A percentile compares a stretch with the other conserved stretches of the same genome.
Evolutionary conservation across 202 grass and related monocot genomes (phyloP).

Genomic region (Schoenoplectus triqueter): DNA sequence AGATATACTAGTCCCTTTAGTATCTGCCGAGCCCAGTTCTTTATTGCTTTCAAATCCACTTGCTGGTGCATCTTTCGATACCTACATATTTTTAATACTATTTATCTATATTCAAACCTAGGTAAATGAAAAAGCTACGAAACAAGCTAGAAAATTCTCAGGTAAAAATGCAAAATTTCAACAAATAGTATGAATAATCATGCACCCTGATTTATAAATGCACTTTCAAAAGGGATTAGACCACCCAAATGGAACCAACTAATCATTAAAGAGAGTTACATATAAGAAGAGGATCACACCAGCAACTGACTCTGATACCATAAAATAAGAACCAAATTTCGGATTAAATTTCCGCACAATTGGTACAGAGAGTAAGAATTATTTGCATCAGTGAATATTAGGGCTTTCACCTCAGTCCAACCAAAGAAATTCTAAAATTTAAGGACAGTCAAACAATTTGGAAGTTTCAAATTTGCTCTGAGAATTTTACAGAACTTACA

Average conservation of each 20-base stretch:
- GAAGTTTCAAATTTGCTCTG: slow-evolving; percentile 12
- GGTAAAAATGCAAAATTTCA: no score
- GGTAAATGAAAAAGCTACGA: no score
- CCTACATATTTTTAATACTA: slow-evolving; percentile 42
- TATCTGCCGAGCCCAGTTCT: slow-evolving; percentile 96
- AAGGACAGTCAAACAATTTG: neutral
- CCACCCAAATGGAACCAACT: neutral
- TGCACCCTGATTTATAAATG: no score
- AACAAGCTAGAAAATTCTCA: no score
- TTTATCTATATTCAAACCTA: no score
- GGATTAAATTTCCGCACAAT: neutral
- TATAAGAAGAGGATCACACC: neutral
- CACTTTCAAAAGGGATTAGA: slow-evolving; percentile 9
- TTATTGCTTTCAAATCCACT: slow-evolving; percentile 87
- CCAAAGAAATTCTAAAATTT: neutral
- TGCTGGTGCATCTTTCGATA: slow-evolving; percentile 91
- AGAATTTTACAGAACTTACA: slow-evolving; percentile 50
- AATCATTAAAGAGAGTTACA: neutral
- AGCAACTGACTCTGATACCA: neutral
- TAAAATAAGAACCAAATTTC: neutral
- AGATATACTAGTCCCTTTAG: slow-evolving; percentile 85
- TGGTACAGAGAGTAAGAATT: slow-evolving; percentile 2
- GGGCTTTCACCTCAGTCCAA: neutral
- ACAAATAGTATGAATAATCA: neutral
- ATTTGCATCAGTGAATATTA: slow-evolving; percentile 1